These are phyloP conservation scores for Boletus insuetus DNA, from an alignment of 768 basidiomycete genomes.

Conservation along the genomic window DNA sequence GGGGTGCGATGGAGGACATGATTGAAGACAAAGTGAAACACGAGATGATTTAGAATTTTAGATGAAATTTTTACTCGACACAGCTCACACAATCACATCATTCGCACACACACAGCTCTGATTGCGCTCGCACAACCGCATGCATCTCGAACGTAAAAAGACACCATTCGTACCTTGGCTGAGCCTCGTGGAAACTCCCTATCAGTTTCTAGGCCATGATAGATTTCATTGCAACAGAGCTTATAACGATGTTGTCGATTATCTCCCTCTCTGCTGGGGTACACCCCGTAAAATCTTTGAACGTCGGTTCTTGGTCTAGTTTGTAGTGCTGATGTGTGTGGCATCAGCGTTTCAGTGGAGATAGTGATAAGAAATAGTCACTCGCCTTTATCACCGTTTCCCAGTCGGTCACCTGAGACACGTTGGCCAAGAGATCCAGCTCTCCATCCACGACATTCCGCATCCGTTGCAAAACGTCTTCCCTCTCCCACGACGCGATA, in stretches of 20 bases:
- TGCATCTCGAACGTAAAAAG: neutral
- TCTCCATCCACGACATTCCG: conserved; percentile 56
- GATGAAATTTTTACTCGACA: no score
- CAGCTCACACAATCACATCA: neutral
- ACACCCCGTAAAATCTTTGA: conserved; percentile 36
- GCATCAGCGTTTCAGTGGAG: neutral
- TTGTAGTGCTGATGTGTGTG: conserved; percentile 61
- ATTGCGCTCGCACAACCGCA: no score
- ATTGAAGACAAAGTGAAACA: conserved; percentile 16
- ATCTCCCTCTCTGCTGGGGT: conserved; percentile 35
- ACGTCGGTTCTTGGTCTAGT: conserved; percentile 51
- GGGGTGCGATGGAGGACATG: conserved; percentile 7
- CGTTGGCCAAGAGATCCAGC: conserved; percentile 44
- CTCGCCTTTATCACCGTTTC: conserved; percentile 68
- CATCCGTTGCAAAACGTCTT: conserved; percentile 54
- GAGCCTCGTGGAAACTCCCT: no score
- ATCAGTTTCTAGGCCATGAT: conserved; percentile 35
- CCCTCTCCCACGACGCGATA: conserved; percentile 43
- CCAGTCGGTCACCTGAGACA: conserved; percentile 65
- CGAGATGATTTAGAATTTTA: no score
- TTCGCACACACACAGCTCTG: neutral
- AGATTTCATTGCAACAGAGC: conserved; percentile 78
- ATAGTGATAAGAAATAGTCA: neutral
- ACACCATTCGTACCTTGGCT: conserved; percentile 4
- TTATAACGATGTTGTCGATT: conserved; percentile 70